A percentile compares a stretch with the other conserved stretches of the same genome.
Evolutionary conservation across 2,329 filamentous ascomycete species (phyloP).

Genomic region (Pleurostoma richardsiae): DNA sequence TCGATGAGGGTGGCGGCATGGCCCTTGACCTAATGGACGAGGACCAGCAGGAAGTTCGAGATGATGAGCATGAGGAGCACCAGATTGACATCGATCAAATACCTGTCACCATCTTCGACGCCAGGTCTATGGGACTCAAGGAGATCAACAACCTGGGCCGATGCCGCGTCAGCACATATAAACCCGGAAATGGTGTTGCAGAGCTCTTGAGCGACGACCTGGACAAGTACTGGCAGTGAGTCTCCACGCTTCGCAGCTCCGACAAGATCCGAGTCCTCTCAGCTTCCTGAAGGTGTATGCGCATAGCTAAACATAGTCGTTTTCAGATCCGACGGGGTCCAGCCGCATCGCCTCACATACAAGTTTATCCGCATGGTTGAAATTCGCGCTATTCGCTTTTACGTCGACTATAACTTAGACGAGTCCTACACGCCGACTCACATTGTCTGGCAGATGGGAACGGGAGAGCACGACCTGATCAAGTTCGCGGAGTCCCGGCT

Average conservation of each 20-base stretch:
- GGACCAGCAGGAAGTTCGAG: constrained; percentile 4
- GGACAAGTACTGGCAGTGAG: constrained; percentile 73
- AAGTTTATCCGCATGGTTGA: constrained; percentile 81
- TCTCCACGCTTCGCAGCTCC: constrained; percentile 5
- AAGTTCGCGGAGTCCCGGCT: constrained; percentile 81
- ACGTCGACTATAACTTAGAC: constrained; percentile 86
- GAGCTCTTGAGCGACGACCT: constrained; percentile 72
- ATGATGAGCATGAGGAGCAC: constrained; percentile 6
- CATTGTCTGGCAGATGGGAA: constrained; percentile 84
- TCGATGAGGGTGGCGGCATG: not conserved
- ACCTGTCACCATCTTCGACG: constrained; percentile 35
- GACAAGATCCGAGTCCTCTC: not conserved
- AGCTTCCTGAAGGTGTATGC: not conserved
- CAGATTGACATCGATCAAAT: constrained; percentile 10
- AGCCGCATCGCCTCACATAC: constrained; percentile 73
- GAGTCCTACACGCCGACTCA: constrained; percentile 96
- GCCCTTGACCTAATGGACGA: constrained; percentile 4
- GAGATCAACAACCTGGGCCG: constrained; percentile 81
- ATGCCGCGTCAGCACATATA: constrained; percentile 77
- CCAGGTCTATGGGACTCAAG: constrained; percentile 58
- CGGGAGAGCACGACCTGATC: constrained; percentile 84
- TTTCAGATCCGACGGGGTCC: constrained; percentile 70
- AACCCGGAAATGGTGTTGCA: constrained; percentile 73
- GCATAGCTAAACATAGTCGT: too few species aligned
- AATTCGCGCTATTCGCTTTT: constrained; percentile 74